Percentiles rank a stretch among this genome's conserved stretches.
phyloP scores from a whole-genome alignment of 164 flowering plant species.

The Nymphaea colorata region DNA sequence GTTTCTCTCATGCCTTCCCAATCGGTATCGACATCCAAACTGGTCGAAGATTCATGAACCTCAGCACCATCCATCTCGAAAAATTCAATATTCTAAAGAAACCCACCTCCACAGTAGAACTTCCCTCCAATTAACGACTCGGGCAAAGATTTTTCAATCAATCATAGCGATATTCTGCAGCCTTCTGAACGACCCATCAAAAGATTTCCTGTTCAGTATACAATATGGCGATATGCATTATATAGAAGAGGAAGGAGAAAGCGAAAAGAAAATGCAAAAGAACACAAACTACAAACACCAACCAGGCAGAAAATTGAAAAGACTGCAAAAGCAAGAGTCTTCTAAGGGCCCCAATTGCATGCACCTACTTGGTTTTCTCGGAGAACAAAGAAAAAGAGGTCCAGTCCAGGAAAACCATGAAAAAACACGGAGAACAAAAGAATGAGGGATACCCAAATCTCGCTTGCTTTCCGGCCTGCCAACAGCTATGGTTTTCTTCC shows the following conservation, averaged over 20 bases:
- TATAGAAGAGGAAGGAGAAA: too few relatives aligned
- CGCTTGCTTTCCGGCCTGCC: too few relatives aligned
- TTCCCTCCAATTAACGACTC: background rate
- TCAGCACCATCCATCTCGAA: background rate
- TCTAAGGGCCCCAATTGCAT: background rate
- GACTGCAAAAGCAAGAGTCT: background rate
- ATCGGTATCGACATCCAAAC: slow-evolving; percentile 8
- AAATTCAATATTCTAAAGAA: background rate
- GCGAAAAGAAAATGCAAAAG: background rate
- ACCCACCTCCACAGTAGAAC: background rate
- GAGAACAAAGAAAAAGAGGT: too few relatives aligned
- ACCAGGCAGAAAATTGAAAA: background rate
- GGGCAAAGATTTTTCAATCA: background rate
- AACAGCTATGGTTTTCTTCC: too few relatives aligned
- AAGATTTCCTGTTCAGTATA: background rate
- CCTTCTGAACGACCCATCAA: background rate
- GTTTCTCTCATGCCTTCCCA: slow-evolving; percentile 26
- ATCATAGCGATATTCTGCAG: background rate
- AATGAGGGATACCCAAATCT: background rate
- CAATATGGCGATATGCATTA: too few relatives aligned
- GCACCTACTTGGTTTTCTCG: background rate
- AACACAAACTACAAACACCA: background rate
- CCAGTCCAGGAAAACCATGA: background rate
- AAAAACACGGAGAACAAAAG: background rate
- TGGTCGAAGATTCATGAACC: background rate